These are phyloP conservation scores for Phyllosticta citribraziliensis DNA, from an alignment of 2,329 filamentous ascomycete species.

Conservation along the genomic window DNA sequence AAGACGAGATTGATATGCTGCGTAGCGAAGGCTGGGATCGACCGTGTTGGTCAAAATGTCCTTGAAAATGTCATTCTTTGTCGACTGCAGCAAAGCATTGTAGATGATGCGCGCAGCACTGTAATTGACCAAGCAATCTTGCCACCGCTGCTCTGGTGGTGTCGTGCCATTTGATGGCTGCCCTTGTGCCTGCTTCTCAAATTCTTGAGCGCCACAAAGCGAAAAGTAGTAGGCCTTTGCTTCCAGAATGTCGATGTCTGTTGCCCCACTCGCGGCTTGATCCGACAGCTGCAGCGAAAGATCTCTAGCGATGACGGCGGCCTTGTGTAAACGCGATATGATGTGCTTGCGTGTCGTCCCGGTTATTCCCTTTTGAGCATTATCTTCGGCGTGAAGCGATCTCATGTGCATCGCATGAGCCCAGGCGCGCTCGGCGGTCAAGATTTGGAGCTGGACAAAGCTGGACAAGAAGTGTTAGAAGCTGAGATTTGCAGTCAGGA, in stretches of 20 bases:
- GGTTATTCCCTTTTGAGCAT: conserved; percentile 60
- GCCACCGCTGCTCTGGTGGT: conserved; percentile 51
- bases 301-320: conserved; percentile 56
- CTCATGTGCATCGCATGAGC: conserved; percentile 95
- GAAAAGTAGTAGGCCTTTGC: conserved; percentile 73
- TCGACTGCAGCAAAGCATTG: conserved; percentile 56
- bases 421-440: conserved; percentile 86
- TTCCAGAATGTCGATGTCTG: conserved; percentile 65
- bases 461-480: conserved; percentile 33
- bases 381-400: conserved; percentile 66
- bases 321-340: conserved; percentile 76
- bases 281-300: conserved; percentile 59
- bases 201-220: conserved; percentile 64
- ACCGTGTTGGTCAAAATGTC: conserved; percentile 78
- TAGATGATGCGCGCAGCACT: conserved; percentile 75
- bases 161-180: conserved; percentile 20
- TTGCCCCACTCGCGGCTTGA: conserved; percentile 53
- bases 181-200: conserved; percentile 65
- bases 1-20: conserved; percentile 83
- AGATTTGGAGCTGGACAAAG: conserved; percentile 67
- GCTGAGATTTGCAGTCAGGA: not conserved
- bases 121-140: conserved; percentile 64
- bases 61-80: conserved; percentile 68
- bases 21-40: conserved; percentile 88
- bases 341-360: conserved; percentile 80